Evolutionary conservation across 495 filamentous ascomycete species (phyloP), one percentile per base, ranked within the genome.

Genomic region (Talaromyces stipitatus): DNA sequence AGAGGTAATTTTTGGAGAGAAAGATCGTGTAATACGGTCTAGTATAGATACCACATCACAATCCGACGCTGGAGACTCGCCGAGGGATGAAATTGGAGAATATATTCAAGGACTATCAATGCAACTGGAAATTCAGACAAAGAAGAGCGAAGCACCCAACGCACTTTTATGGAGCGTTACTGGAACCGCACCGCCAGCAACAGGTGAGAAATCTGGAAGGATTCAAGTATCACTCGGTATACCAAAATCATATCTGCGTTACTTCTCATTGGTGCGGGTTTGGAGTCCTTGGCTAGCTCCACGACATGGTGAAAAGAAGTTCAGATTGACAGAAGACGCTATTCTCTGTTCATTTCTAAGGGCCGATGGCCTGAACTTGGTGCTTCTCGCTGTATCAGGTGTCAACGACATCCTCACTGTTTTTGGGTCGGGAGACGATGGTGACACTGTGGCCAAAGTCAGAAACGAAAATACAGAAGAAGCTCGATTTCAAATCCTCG

Each of bases 251-350:
- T 66, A 71, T 50, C 66, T 64, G 10, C 69, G 84, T 57, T 92
- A 89, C 79, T 91, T 95, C 64, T 82, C 89, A 4, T 70, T 94
- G 6, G 85, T 91, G 12, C 83, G 90, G n/a, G 71, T 87, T 2
- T 91, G 86, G 82, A 78, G 75, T 27, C 85, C 91, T 1, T 97
- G 94, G 94, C 74, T 97, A 12, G 89, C 86, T 0, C 94, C 94
- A 20, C 77, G 90, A 14, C 94, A 98, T 69, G 92, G 92, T 12
- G 83, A 78, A 54, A 68, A 74, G 8, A 66, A 72, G 4, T 88
- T 95, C 28, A 64, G 64, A 5, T 71, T 91, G 23, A 85, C 86
- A 30, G 86, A 89, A 59, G 89, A 95, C 68, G 89, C 85, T 4
- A 68, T 98, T 2, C 64, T 97, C 50, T 87, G 83, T 45, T 90